phyloP scores from a whole-genome alignment of 2,329 filamentous ascomycete species.

The Sclerotinia trifoliorum region DNA sequence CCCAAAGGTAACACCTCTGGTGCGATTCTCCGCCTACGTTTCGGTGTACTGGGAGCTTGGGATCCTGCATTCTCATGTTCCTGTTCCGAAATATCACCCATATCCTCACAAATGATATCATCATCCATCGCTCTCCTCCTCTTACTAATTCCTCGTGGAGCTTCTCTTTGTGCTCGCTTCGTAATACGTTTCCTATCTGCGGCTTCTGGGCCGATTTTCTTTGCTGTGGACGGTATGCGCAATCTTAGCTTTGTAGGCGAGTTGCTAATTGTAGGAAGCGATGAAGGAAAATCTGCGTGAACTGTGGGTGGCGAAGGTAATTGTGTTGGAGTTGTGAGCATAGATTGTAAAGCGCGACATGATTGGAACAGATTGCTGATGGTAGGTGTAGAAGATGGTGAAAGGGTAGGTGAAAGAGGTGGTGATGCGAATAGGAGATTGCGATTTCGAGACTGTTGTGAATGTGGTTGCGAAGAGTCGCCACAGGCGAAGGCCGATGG shows the following conservation, averaged over 20 bases:
- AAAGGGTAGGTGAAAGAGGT: conserved; percentile 49
- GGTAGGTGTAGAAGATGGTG: conserved; percentile 50
- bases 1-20: conserved; percentile 61
- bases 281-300: conserved; percentile 32
- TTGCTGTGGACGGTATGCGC: conserved; percentile 43
- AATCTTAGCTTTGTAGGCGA: conserved; percentile 54
- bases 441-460: conserved; percentile 44
- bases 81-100: conserved; percentile 38
- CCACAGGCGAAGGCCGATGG: conserved; percentile 57
- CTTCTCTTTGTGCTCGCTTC: conserved; percentile 48
- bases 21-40: conserved; percentile 56
- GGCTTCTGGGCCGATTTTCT: conserved; percentile 36
- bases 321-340: conserved; percentile 48
- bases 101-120: conserved; percentile 48
- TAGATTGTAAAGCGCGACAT: conserved; percentile 60
- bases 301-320: conserved; percentile 56
- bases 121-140: conserved; percentile 49
- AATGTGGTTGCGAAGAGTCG: conserved; percentile 45
- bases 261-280: conserved; percentile 31
- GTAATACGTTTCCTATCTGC: conserved; percentile 45
- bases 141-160: conserved; percentile 52
- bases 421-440: conserved; percentile 55
- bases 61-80: conserved; percentile 32
- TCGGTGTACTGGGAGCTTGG: conserved; percentile 50
- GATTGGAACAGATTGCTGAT: conserved; percentile 57